These are phyloP conservation scores for Diplodia sapinea DNA, from an alignment of 2,329 filamentous ascomycete species.

Conservation along the genomic window DNA sequence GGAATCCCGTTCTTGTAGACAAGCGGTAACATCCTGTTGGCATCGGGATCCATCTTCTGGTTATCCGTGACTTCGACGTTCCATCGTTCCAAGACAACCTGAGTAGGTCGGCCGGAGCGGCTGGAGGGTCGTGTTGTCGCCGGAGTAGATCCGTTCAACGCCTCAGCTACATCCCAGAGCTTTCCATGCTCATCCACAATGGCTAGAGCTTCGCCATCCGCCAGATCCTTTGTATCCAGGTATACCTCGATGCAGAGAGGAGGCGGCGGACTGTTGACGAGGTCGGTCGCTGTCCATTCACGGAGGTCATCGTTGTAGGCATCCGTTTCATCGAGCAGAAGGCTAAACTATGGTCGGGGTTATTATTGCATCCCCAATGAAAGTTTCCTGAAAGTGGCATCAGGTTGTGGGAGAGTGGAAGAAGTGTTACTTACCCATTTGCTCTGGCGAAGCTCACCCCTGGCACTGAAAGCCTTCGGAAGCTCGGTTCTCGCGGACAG, in stretches of 20 bases:
- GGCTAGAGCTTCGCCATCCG: slow-evolving; percentile 84
- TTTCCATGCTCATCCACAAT: slow-evolving; percentile 88
- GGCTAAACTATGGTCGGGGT: slow-evolving; percentile 75
- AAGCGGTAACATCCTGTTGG: slow-evolving; percentile 65
- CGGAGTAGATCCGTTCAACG: slow-evolving; percentile 69
- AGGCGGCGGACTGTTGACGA: slow-evolving; percentile 76
- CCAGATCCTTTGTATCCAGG: slow-evolving; percentile 78
- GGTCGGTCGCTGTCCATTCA: slow-evolving; percentile 81
- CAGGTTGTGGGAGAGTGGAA: not conserved
- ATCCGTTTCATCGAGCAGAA: slow-evolving; percentile 91
- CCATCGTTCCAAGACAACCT: slow-evolving; percentile 92
- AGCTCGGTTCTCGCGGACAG: slow-evolving; percentile 80
- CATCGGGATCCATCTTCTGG: slow-evolving; percentile 56
- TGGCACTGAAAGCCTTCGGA: slow-evolving; percentile 61
- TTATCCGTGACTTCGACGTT: slow-evolving; percentile 76
- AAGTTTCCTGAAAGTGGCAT: slow-evolving; percentile 18
- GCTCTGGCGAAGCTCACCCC: slow-evolving; percentile 72
- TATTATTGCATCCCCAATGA: slow-evolving; percentile 30
- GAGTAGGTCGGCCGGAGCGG: slow-evolving; percentile 57
- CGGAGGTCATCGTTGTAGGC: slow-evolving; percentile 80
- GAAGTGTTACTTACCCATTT: slow-evolving; percentile 73
- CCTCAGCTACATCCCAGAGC: slow-evolving; percentile 88
- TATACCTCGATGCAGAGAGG: slow-evolving; percentile 90
- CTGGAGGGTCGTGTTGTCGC: slow-evolving; percentile 56
- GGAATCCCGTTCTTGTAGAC: slow-evolving; percentile 98